phyloP scores from a whole-genome alignment of 2,329 filamentous ascomycete species.

The Hypoxylon rubiginosum region DNA sequence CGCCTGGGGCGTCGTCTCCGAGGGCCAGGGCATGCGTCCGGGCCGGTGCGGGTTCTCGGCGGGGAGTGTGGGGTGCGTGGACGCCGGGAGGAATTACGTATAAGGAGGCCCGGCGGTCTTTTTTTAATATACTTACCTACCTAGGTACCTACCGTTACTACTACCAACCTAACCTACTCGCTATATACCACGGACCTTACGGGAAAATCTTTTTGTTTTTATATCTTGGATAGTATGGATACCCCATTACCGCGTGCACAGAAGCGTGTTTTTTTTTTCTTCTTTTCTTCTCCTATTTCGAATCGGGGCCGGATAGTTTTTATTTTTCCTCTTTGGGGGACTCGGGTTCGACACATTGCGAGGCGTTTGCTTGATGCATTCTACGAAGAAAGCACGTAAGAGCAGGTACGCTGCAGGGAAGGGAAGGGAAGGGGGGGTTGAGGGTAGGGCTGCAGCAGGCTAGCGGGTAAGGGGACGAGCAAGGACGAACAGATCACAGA shows the following conservation, averaged over 20 bases:
- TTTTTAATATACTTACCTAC: not conserved
- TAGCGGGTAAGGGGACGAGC: not conserved
- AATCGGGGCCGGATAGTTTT: not conserved
- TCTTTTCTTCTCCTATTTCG: conserved; percentile 9
- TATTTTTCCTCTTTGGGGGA: not conserved
- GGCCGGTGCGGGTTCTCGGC: conserved; percentile 62
- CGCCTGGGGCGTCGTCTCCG: conserved; percentile 62
- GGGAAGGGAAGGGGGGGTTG: too few relatives aligned
- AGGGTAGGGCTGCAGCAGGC: too few relatives aligned
- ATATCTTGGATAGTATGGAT: conserved; percentile 6
- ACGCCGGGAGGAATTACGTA: conserved; percentile 57
- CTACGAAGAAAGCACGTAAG: not conserved
- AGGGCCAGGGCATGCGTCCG: conserved; percentile 55
- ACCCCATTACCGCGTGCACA: conserved; percentile 5
- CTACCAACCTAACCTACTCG: too few relatives aligned
- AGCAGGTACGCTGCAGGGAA: not conserved
- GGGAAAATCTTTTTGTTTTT: not conserved
- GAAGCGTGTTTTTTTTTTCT: conserved; percentile 21
- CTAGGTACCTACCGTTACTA: too few relatives aligned
- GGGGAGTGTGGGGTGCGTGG: conserved; percentile 52
- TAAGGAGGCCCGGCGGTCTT: conserved; percentile 11
- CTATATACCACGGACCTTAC: not conserved
- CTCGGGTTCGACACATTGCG: conserved; percentile 8
- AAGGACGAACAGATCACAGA: not conserved
- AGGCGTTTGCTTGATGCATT: conserved; percentile 14